phyloP scores from a whole-genome alignment of 2,329 filamentous ascomycete genomes.

The Colletotrichum horii region DNA sequence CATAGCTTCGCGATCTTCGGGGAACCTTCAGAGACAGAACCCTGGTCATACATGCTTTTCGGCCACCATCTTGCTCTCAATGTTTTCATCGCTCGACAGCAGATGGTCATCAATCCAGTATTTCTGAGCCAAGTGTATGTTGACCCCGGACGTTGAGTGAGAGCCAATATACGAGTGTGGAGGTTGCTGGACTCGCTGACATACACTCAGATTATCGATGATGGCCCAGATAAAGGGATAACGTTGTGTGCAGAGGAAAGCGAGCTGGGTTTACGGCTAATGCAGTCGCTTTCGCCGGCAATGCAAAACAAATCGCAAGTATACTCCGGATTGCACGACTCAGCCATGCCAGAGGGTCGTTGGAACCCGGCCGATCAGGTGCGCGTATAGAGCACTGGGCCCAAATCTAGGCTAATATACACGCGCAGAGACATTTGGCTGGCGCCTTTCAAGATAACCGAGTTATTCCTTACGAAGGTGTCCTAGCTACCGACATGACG shows the following conservation, averaged over 20 bases:
- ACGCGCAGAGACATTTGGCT: not conserved
- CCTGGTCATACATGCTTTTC: not conserved
- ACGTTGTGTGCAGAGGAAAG: not conserved
- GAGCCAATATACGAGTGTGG: not conserved
- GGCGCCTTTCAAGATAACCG: not conserved
- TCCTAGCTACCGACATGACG: not conserved
- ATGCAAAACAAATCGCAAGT: not conserved
- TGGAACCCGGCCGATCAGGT: not conserved
- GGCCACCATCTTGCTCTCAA: not conserved
- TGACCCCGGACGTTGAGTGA: accelerated
- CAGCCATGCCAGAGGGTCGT: not conserved
- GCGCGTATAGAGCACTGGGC: not conserved
- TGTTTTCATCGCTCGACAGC: not conserved
- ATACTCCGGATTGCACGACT: not conserved
- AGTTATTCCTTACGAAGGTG: not conserved
- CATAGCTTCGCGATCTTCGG: not conserved
- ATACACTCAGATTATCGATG: not conserved
- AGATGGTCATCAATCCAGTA: not conserved
- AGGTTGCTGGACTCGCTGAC: not conserved
- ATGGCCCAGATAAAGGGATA: not conserved
- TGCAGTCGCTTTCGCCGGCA: not conserved
- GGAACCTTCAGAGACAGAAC: not conserved
- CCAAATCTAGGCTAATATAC: not conserved
- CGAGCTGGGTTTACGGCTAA: not conserved
- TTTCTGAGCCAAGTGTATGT: not conserved